These are phyloP conservation scores for Phytopythium oedochilum DNA, from an alignment of 352 stramenopile species.

Conservation along the genomic window DNA sequence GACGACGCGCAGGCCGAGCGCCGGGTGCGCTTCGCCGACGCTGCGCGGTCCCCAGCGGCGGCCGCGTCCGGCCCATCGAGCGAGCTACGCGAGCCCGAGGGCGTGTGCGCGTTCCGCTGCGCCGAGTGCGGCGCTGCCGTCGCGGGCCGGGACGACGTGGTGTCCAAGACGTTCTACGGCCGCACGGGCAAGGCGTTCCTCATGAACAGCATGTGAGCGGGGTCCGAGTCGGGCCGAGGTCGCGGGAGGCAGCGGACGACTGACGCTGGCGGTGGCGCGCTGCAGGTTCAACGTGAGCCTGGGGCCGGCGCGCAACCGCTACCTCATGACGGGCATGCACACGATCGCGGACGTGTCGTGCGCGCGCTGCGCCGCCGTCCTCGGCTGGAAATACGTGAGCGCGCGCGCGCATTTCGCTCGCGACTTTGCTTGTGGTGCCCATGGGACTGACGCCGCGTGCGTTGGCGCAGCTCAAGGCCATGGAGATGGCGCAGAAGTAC, in stretches of 20 bases:
- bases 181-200: constrained; percentile 72
- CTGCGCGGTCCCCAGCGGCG: neutral
- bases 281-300: constrained; percentile 64
- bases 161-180: constrained; percentile 78
- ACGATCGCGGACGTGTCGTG: constrained; percentile 70
- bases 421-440: neutral
- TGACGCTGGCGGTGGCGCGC: too few relatives aligned
- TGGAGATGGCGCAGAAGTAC: constrained; percentile 81
- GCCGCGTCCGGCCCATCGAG: constrained; percentile 27
- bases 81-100: constrained; percentile 40
- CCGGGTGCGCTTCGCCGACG: constrained; percentile 16
- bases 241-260: too few relatives aligned
- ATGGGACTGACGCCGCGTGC: neutral
- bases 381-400: constrained; percentile 85
- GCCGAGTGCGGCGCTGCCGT: constrained; percentile 59
- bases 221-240: too few relatives aligned
- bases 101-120: constrained; percentile 57
- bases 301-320: constrained; percentile 54
- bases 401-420: neutral
- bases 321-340: constrained; percentile 81
- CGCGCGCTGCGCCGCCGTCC: constrained; percentile 45
- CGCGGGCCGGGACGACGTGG: constrained; percentile 58
- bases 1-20: constrained; percentile 22
- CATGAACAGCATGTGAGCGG: constrained; percentile 68
- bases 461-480: constrained; percentile 54